Base-by-base conservation (phyloP, 306 rosid species). In the Casuarina equisetifolia region DNA sequence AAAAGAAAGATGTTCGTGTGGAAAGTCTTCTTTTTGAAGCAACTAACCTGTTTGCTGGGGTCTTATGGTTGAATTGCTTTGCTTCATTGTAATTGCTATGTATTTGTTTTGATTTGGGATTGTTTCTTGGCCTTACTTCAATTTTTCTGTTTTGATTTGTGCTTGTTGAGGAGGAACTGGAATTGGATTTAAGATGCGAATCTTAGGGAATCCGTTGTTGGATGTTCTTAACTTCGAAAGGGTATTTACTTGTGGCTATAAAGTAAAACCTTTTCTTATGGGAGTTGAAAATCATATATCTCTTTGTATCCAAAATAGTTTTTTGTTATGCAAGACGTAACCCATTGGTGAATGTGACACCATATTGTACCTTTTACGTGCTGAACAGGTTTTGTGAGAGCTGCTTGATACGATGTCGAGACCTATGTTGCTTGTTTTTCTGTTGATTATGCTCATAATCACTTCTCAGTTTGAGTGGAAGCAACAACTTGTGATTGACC, bases 401-500 rank as follows among this genome's bases (percentile, higher is more conserved):
- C 77, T 75, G 75, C 80, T 78, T 73, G 83, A 51, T 76, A 81
- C 17, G 74, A 93, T 93, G 97, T 86, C 98, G 68, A 89, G 95
- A 79, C 90, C 98, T 10, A 83, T 91, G 93, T 53, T 93, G 76
- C 96, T 93, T 79, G 97, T 86, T 71, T 91, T 90, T 84, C 82
- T 93, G 84, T 79, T 93, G 70, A 49, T 93, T 84, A 48, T 93
- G 80, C 92, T 93, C 69, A 91, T 93, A 76, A 89, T 93, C 79
- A 90, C 98, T 57, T 91, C 97, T n/a, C 96, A 91, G 84, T 91
- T 93, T 63, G 98, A 93, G 84, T 91, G 98, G 98, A 91, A 79
- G 73, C 97, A 89, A 75, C 97, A 77, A 78, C 88, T 90, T 76
- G 96, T 88, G 57, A 52, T 83, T 72, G 98, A 91, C 80, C 89